Evolutionary conservation across 129 eudicot species (phyloP), one percentile per base, ranked within the genome.

Genomic region (Artemisia annua): DNA sequence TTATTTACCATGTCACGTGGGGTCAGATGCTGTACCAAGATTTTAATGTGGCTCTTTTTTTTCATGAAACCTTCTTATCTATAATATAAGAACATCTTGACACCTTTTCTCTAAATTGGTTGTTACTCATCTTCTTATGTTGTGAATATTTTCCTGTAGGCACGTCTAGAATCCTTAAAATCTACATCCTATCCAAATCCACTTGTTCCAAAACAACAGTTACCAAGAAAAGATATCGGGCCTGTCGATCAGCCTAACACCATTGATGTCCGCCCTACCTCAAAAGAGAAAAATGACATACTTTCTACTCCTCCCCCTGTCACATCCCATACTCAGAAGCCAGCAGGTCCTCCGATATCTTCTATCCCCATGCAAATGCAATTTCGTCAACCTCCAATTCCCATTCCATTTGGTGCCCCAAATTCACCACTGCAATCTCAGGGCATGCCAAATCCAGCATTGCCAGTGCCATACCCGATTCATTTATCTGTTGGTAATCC

Each of bases 351-450:
- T 58, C 85, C 89, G 17, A 72, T 71, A 52, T 62, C 78, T 7
- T 64, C 78, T 13, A 79, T 75, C 15, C 71, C 90, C 17, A 76
- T 87, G 86, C 92, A 80, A 71, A 72, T 79, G 52, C 86, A 83
- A 28, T 90, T 72, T 74, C 96, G 81, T 78, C 98, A 90, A 75
- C 80, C 83, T 26, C 91, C 74, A 19, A 76, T 83, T 19, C 87
- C 84, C 15, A 75, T 81, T 60, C 99, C 79, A 63, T 94, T 80
- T 76, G 93, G 87, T 68, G 97, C 91, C 11, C 94, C 86, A 28
- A 85, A 74, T 67, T 88, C 97, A n/a, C 93, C 84, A 66, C 39
- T 93, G 69, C 98, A 84, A 74, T 72, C 96, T 14, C 98, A 90
- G 65, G 79, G 80, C 58, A 75, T 92, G 86, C 54, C 81, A 32